These are phyloP conservation scores for Exophiala sp. DNA, from an alignment of 2,329 filamentous ascomycete species.

Conservation along the genomic window DNA sequence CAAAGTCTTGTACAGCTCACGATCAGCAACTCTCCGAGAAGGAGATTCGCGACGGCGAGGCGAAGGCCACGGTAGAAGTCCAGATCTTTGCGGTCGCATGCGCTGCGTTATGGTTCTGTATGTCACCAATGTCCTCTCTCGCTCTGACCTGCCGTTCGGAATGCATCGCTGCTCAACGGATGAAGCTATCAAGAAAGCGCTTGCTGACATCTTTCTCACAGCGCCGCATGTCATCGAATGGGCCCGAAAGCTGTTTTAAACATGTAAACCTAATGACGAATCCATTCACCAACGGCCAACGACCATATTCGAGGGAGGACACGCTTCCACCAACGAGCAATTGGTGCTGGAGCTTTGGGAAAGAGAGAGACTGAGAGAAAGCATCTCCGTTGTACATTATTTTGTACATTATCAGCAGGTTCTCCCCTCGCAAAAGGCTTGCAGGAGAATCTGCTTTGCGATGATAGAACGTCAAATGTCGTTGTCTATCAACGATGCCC, in stretches of 20 bases:
- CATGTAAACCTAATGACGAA: too few species aligned
- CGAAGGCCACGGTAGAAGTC: slow-evolving; percentile 52
- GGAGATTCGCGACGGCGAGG: slow-evolving; percentile 51
- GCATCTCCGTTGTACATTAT: slow-evolving; percentile 17
- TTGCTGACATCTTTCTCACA: slow-evolving; percentile 24
- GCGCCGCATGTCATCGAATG: slow-evolving; percentile 51
- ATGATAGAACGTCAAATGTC: slow-evolving; percentile 9
- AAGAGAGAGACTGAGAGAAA: slow-evolving; percentile 5
- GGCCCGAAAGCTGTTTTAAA: slow-evolving; percentile 46
- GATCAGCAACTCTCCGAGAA: slow-evolving; percentile 44
- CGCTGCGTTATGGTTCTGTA: slow-evolving; percentile 61
- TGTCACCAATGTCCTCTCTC: slow-evolving; percentile 29
- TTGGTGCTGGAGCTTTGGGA: slow-evolving; percentile 9
- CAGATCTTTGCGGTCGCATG: slow-evolving; percentile 53
- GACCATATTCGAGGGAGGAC: too few species aligned
- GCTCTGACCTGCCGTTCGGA: not conserved
- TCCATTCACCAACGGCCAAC: too few species aligned
- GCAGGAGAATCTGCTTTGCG: not conserved
- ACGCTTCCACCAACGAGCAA: not conserved
- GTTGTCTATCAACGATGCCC: slow-evolving; percentile 13
- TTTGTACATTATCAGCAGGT: slow-evolving; percentile 34
- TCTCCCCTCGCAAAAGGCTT: not conserved
- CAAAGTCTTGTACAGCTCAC: slow-evolving; percentile 19
- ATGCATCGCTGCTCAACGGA: too few species aligned
- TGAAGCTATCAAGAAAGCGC: not conserved